phyloP scores from a whole-genome alignment of 345 rosid species.

The Atalantia buxifolia region DNA sequence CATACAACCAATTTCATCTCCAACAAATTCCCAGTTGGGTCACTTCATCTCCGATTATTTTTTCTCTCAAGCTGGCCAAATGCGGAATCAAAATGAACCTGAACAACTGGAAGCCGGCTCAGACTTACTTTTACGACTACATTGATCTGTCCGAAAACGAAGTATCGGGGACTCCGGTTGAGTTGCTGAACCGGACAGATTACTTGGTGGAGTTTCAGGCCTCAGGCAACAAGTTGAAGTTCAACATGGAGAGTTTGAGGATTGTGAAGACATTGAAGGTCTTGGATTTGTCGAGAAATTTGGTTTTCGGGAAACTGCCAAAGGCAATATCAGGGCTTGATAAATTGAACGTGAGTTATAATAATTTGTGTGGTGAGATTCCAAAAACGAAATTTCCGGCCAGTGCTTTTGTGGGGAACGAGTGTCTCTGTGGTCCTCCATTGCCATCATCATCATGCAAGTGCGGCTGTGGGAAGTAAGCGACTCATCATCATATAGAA shows the following conservation, averaged over 20 bases:
- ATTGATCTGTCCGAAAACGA: constrained; percentile 67
- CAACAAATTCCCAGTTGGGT: constrained; percentile 71
- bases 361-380: constrained; percentile 65
- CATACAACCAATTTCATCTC: constrained; percentile 56
- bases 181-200: constrained; percentile 53
- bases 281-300: constrained; percentile 60
- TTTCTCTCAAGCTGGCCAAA: constrained; percentile 63
- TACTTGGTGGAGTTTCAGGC: constrained; percentile 52
- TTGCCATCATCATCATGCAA: constrained; percentile 47
- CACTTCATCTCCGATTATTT: constrained; percentile 63
- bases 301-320: constrained; percentile 57
- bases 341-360: constrained; percentile 50
- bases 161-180: constrained; percentile 52
- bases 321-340: constrained; percentile 36
- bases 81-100: constrained; percentile 65
- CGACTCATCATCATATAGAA: neutral
- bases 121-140: constrained; percentile 67
- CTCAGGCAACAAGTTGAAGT: constrained; percentile 47
- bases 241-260: constrained; percentile 43
- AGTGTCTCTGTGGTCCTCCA: constrained; percentile 60
- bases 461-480: neutral
- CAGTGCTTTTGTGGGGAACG: constrained; percentile 41
- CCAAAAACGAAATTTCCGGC: constrained; percentile 58
- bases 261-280: constrained; percentile 39
- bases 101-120: constrained; percentile 55